Evolutionary conservation across 352 stramenopile genomes (phyloP).

Genomic region (Globisporangium heterothallicum): DNA sequence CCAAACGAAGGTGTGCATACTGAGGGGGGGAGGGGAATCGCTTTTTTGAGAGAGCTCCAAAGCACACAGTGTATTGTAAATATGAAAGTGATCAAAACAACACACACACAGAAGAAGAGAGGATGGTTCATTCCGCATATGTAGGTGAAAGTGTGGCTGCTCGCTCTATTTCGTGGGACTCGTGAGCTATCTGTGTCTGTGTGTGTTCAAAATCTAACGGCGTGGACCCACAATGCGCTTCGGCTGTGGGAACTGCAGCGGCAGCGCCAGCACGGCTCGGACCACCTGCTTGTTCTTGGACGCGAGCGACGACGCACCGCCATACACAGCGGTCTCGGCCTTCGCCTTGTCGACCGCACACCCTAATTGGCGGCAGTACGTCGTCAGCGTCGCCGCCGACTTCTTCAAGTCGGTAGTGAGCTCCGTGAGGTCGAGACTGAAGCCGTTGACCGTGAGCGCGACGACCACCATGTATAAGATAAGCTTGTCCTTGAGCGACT

Average conservation of each 20-base stretch:
- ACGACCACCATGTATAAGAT: conserved; percentile 71
- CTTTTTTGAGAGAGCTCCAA: too few relatives aligned
- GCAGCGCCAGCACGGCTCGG: conserved; percentile 67
- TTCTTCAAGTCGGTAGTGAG: conserved; percentile 66
- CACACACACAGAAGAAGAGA: too few relatives aligned
- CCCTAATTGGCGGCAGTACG: conserved; percentile 71
- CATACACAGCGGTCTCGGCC: conserved; percentile 51
- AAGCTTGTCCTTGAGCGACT: conserved; percentile 79
- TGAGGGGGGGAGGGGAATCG: too few relatives aligned
- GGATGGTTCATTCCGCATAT: too few relatives aligned
- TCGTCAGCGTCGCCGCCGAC: conserved; percentile 34
- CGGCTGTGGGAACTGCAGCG: conserved; percentile 65
- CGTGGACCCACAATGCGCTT: conserved; percentile 48
- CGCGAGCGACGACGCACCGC: conserved; percentile 31
- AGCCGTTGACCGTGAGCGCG: conserved; percentile 66
- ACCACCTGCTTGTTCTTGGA: conserved; percentile 65
- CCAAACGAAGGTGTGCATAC: too few relatives aligned
- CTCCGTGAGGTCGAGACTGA: conserved; percentile 72
- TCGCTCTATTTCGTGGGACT: too few relatives aligned
- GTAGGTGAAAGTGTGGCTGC: too few relatives aligned
- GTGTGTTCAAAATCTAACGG: conserved; percentile 8
- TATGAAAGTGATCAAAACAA: too few relatives aligned
- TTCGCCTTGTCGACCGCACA: conserved; percentile 70
- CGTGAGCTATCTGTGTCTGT: too few relatives aligned
- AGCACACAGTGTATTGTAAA: too few relatives aligned